A percentile compares a stretch with the other conserved stretches of the same genome.
phyloP scores from a whole-genome alignment of 106 monocot genomes.

The Phalaenopsis equestris region DNA sequence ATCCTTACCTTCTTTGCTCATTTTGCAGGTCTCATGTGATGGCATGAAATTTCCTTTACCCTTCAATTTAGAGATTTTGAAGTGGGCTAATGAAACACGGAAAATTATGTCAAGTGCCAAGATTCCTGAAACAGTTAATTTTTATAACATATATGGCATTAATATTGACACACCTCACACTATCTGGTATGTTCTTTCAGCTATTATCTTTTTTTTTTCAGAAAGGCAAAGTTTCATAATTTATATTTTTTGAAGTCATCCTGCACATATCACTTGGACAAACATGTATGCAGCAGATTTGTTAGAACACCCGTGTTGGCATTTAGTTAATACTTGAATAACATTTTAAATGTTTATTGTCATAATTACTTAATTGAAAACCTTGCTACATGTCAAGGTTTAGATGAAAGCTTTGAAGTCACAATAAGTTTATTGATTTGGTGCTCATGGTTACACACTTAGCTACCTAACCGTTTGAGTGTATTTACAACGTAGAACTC shows the following conservation, averaged over 20 bases:
- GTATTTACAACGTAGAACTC: no score
- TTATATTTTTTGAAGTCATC: neutral
- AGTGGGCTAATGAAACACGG: constrained; percentile 83
- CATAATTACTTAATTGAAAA: no score
- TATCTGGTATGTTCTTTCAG: constrained; percentile 57
- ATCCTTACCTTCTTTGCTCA: constrained; percentile 8
- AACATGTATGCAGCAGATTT: neutral
- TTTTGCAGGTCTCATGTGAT: constrained; percentile 55
- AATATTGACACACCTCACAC: constrained; percentile 73
- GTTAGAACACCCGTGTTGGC: neutral
- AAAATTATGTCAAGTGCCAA: constrained; percentile 66
- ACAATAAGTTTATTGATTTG: no score
- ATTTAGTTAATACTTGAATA: no score
- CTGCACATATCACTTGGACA: neutral
- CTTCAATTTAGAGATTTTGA: constrained; percentile 73
- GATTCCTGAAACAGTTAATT: constrained; percentile 71
- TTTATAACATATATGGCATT: constrained; percentile 92
- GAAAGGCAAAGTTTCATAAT: neutral
- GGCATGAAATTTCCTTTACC: constrained; percentile 66
- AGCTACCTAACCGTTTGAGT: no score
- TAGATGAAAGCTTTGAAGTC: no score
- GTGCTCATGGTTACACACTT: no score
- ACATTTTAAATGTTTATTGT: no score
- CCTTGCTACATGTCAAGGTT: no score
- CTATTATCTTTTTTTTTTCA: constrained; percentile 4